A percentile compares a stretch with the other conserved stretches of the same genome.
These are phyloP conservation scores for Diversispora eburnea DNA, from an alignment of 192 early-diverging fungal species.

Conservation along the genomic window DNA sequence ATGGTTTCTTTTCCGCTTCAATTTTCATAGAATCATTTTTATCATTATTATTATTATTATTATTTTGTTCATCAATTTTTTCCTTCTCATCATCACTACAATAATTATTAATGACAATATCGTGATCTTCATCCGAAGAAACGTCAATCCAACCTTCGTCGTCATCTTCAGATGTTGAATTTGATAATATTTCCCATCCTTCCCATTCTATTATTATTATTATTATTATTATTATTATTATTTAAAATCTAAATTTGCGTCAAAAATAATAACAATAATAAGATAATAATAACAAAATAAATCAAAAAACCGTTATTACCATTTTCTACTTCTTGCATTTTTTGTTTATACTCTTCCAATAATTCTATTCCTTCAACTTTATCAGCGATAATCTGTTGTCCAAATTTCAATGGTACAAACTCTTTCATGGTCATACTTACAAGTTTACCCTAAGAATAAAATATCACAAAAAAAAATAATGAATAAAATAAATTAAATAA, in stretches of 20 bases:
- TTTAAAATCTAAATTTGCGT: not conserved
- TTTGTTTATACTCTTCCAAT: slow-evolving; percentile 52
- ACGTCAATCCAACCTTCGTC: slow-evolving; percentile 38
- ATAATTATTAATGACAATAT: slow-evolving; percentile 29
- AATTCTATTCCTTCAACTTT: slow-evolving; percentile 82
- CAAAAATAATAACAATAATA: not conserved
- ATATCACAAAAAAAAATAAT: not conserved
- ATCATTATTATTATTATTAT: slow-evolving; percentile 34
- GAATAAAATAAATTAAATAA: not conserved
- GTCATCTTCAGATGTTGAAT: slow-evolving; percentile 22
- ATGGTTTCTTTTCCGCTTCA: slow-evolving; percentile 43
- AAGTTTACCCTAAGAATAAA: slow-evolving; percentile 58
- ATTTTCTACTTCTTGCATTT: slow-evolving; percentile 41
- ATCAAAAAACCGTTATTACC: slow-evolving; percentile 7
- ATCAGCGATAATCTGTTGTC: slow-evolving; percentile 60
- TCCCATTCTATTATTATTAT: slow-evolving; percentile 31
- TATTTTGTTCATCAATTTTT: slow-evolving; percentile 46
- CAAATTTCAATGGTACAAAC: slow-evolving; percentile 64
- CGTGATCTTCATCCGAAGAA: slow-evolving; percentile 31
- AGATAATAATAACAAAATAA: not conserved
- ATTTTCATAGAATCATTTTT: slow-evolving; percentile 31
- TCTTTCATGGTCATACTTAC: slow-evolving; percentile 72
- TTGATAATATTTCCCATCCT: slow-evolving; percentile 43
- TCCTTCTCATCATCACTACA: slow-evolving; percentile 36
- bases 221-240: not conserved